Conservation (phyloP, 768 basidiomycete genomes). For the Dictyophora rubrovolvata region DNA sequence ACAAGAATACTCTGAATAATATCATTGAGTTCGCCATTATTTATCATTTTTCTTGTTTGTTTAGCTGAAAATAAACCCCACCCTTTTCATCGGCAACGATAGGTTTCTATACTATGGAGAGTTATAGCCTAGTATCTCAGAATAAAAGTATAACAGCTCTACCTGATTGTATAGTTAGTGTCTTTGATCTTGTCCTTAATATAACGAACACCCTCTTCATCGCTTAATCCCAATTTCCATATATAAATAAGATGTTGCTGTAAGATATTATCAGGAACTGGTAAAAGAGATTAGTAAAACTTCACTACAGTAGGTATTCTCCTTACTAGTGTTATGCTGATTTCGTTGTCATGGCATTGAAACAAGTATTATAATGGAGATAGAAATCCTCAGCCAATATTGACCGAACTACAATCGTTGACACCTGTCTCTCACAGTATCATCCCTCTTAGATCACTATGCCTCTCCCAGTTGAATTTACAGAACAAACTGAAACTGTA, state of each 20-base stretch:
- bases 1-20: slow-evolving; percentile 13
- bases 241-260: neutral
- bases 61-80: neutral
- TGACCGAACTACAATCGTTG: no score
- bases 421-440: neutral
- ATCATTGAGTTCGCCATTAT: neutral
- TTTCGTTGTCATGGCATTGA: neutral
- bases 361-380: no score
- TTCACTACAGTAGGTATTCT: neutral
- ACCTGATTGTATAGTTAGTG: neutral
- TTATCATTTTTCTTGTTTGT: neutral
- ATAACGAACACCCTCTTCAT: slow-evolving; percentile 18
- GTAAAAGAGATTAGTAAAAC: neutral
- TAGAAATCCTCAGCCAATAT: no score
- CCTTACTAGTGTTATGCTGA: neutral
- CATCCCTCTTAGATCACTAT: neutral
- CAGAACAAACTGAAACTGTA: neutral
- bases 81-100: neutral
- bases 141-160: slow-evolving; percentile 15
- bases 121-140: slow-evolving; percentile 10
- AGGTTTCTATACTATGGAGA: slow-evolving; percentile 17
- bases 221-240: slow-evolving; percentile 19
- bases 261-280: neutral
- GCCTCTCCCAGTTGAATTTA: neutral
- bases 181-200: slow-evolving; percentile 18